phyloP scores from a whole-genome alignment of 192 early-diverging fungal species.

The Coemansia sp. region DNA sequence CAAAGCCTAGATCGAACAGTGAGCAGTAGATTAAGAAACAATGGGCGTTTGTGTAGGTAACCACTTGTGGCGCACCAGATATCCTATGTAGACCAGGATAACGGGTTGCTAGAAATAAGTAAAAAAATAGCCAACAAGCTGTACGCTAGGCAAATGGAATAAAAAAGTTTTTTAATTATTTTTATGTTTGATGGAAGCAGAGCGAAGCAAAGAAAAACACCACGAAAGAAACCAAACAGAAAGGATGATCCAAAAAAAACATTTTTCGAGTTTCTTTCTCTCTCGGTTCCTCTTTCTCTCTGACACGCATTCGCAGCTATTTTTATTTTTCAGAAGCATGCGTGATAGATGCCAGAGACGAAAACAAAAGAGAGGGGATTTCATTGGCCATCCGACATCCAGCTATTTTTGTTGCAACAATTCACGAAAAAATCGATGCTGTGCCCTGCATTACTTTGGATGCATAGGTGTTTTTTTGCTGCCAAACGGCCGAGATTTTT shows the following conservation, averaged over 20 bases:
- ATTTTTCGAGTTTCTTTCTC: not conserved
- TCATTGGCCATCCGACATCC: no score
- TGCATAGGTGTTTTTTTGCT: no score
- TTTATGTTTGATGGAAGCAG: slow-evolving; percentile 1
- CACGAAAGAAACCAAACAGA: not conserved
- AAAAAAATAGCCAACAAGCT: not conserved
- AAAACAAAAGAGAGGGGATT: not conserved
- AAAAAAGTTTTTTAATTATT: not conserved
- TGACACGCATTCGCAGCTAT: not conserved
- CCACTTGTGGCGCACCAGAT: not conserved
- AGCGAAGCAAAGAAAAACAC: not conserved
- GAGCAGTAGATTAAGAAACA: not conserved
- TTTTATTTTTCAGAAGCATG: slow-evolving; percentile 13
- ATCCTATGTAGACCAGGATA: not conserved
- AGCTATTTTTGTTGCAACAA: no score
- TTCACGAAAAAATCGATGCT: no score
- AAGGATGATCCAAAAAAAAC: slow-evolving; percentile 9
- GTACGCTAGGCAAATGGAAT: not conserved
- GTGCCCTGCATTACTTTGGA: no score
- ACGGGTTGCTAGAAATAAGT: slow-evolving; percentile 5
- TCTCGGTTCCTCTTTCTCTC: not conserved
- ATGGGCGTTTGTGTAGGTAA: not conserved
- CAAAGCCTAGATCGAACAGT: not conserved
- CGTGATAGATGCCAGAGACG: not conserved
- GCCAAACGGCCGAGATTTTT: no score